Evolutionary conservation across 306 rosid genomes (phyloP).

Genomic region (Phaseolus lunatus): DNA sequence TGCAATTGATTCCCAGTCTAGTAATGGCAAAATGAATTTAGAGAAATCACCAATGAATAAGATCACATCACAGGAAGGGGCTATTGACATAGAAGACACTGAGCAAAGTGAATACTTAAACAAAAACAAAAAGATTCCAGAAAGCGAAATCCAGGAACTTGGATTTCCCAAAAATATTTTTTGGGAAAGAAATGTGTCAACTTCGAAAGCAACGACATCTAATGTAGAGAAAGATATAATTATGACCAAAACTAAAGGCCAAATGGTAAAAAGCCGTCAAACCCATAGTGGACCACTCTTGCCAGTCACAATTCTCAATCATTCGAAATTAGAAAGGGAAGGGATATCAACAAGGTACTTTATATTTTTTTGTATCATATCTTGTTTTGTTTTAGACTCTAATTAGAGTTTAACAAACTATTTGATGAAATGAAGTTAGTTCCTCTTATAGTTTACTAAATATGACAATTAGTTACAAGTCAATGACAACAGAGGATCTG

Average conservation of each 20-base stretch:
- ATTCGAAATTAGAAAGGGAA: conserved; percentile 71
- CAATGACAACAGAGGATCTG: neutral
- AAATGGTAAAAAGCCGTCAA: conserved; percentile 61
- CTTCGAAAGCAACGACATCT: conserved; percentile 40
- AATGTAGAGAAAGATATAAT: conserved; percentile 42
- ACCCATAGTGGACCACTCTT: conserved; percentile 86
- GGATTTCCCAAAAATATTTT: conserved; percentile 53
- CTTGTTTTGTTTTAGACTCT: conserved; percentile 13
- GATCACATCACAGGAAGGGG: conserved; percentile 50
- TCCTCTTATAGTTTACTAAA: neutral
- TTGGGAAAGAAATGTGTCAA: conserved; percentile 46
- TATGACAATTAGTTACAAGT: neutral
- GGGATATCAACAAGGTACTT: conserved; percentile 55
- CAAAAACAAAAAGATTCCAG: conserved; percentile 59
- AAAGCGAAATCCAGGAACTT: conserved; percentile 57
- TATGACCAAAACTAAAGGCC: conserved; percentile 59
- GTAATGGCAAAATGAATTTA: conserved; percentile 53
- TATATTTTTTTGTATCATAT: conserved; percentile 23
- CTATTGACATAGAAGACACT: conserved; percentile 51
- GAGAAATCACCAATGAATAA: conserved; percentile 53
- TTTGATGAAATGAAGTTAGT: neutral
- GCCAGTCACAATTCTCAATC: conserved; percentile 73
- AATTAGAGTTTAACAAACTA: neutral
- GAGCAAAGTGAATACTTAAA: conserved; percentile 49
- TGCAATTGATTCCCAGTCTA: conserved; percentile 54